These are phyloP conservation scores for Aechmea fasciata DNA, from an alignment of 176 grass and related monocot genomes.

Conservation along the genomic window DNA sequence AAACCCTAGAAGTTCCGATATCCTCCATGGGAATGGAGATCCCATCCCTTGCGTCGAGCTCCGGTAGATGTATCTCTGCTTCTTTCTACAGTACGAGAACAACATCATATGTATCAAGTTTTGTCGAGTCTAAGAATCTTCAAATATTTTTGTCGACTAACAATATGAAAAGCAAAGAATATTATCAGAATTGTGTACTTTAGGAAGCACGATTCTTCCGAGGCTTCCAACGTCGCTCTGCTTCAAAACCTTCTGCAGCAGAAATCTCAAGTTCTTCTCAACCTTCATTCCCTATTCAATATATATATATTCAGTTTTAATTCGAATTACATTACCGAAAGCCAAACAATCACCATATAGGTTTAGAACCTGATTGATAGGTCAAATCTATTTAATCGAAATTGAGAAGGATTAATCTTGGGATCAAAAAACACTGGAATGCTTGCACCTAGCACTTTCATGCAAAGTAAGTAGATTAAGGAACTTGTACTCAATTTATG, in stretches of 20 bases:
- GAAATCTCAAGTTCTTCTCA: conserved; percentile 75
- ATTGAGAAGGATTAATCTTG: not conserved
- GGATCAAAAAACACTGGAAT: not conserved
- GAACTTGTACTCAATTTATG: too few species aligned
- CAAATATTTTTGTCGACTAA: too few species aligned
- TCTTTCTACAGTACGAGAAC: conserved; percentile 67
- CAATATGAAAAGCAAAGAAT: too few species aligned
- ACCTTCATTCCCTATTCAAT: conserved; percentile 38
- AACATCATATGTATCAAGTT: conserved; percentile 2
- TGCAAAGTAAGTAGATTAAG: not conserved
- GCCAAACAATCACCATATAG: not conserved
- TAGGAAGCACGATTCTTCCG: conserved; percentile 90
- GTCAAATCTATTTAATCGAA: not conserved
- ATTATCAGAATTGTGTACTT: conserved; percentile 41
- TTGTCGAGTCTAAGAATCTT: not conserved
- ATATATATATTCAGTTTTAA: not conserved
- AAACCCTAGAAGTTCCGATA: conserved; percentile 60
- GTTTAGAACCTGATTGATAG: not conserved
- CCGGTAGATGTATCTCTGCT: conserved; percentile 76
- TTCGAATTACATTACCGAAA: not conserved
- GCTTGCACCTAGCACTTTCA: not conserved
- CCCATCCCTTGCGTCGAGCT: conserved; percentile 72
- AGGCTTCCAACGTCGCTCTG: conserved; percentile 88
- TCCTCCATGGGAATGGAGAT: conserved; percentile 90
- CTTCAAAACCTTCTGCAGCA: conserved; percentile 96